Base-by-base conservation (phyloP, 1,284 basidiomycete species). In the Taiwanofungus camphoratus region DNA sequence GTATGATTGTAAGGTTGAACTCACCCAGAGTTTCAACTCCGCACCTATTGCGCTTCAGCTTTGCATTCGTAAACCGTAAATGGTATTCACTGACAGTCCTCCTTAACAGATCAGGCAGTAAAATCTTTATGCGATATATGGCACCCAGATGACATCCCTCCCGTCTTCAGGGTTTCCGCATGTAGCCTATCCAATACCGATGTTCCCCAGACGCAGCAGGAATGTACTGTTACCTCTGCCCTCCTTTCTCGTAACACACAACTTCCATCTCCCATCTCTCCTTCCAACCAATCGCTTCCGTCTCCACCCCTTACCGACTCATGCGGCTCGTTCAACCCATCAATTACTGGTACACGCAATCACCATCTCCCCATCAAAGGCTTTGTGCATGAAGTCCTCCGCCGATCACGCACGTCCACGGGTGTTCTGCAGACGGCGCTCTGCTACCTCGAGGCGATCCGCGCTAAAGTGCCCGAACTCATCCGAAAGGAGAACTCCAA, bases 361-460 rank as follows among this genome's bases (percentile, higher is more conserved):
- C 59, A 55, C 50, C 68, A 71, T 39, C 58, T 76, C 20, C 79
- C 82, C 8, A 74, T 87, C 51, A 79, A 75, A 53, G 69, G 73
- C 4, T 88, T 88, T 50, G 82, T 89, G 13, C 82, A 86, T 58
- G 83, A 89, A 60, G 83, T 88, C 6, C 70, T 88, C 20, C 71
- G 80, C 39, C 79, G 84, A 20, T 88, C 85, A 13, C 73, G 81
- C 40, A 88, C 85, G 1, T 86, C 86, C 8, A 82, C 79, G 16
- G 76, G 70, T 35, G 82, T 87, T 12, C 69, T 89, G 5, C 85
- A 89, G 59, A 84, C 84, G 0, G 87, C 85, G 0, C 64, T 89
- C 0, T 89, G 86, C 59, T 89, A 88, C 54, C 66, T 89, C 20
- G 82, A 87, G 59, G 86, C 82, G 3, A 72, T 88, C 16, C 77